Conservation (phyloP, 768 basidiomycete genomes). For the Clitopilus passeckerianus region DNA sequence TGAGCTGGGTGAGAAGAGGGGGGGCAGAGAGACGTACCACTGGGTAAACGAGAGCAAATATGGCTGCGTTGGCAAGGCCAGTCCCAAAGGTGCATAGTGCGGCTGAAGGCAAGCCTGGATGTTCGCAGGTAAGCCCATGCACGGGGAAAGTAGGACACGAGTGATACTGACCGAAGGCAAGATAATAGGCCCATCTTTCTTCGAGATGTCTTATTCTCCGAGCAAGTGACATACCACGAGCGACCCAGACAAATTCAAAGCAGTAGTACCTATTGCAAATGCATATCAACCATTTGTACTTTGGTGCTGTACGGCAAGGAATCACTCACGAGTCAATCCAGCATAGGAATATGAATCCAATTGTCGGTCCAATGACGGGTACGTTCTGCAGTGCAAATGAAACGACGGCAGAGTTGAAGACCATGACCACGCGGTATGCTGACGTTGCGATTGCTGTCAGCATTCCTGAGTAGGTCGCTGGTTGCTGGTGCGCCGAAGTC, state of each 20-base stretch:
- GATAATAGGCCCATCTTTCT: constrained; percentile 86
- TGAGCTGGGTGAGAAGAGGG: constrained; percentile 1
- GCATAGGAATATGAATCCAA: constrained; percentile 71
- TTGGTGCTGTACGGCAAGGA: not conserved
- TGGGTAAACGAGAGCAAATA: constrained; percentile 82
- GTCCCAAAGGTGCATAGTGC: constrained; percentile 69
- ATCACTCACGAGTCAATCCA: constrained; percentile 81
- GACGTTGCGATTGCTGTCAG: constrained; percentile 74
- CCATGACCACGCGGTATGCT: constrained; percentile 79
- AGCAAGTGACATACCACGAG: constrained; percentile 66
- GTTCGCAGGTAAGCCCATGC: too few relatives aligned
- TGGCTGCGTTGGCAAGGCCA: constrained; percentile 72
- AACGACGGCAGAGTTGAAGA: constrained; percentile 67
- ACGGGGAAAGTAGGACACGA: too few relatives aligned
- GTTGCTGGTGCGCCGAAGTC: constrained; percentile 42
- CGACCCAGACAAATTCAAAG: constrained; percentile 87
- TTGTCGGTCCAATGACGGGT: constrained; percentile 57
- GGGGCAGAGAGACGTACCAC: constrained; percentile 39
- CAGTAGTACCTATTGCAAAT: constrained; percentile 71
- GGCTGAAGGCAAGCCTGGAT: constrained; percentile 65
- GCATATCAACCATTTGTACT: not conserved
- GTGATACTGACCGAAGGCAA: constrained; percentile 62
- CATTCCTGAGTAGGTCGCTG: constrained; percentile 64
- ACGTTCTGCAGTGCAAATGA: constrained; percentile 60
- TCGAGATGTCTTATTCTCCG: constrained; percentile 70